Percentiles rank a stretch among this genome's conserved stretches.
Evolutionary conservation across 768 basidiomycete species (phyloP).

Genomic region (Mycena epipterygia): DNA sequence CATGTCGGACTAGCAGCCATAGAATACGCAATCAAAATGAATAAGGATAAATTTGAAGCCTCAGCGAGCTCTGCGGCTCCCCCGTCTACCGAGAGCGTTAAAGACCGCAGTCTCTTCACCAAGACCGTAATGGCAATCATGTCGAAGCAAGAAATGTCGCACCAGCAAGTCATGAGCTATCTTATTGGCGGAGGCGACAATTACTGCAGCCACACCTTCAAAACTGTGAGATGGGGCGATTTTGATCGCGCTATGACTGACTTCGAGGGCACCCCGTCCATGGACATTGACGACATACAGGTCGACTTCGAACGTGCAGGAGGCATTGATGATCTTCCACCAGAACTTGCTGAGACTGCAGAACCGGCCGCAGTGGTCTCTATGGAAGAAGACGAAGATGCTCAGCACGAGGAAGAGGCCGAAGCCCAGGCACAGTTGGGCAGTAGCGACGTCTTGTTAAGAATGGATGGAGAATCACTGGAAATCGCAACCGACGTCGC

Average conservation of each 20-base stretch:
- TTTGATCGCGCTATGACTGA: background rate
- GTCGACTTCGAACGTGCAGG: background rate
- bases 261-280: background rate
- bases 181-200: background rate
- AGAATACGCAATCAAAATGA: slow-evolving; percentile 21
- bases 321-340: background rate
- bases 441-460: background rate
- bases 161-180: slow-evolving; percentile 21
- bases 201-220: background rate
- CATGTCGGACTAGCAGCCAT: slow-evolving; percentile 36
- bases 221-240: background rate
- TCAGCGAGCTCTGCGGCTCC: background rate
- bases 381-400: no score
- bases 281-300: background rate
- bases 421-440: background rate
- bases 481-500: background rate
- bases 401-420: background rate
- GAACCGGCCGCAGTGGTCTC: no score
- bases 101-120: background rate
- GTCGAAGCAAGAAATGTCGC: slow-evolving; percentile 1
- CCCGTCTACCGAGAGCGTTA: background rate
- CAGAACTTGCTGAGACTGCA: no score
- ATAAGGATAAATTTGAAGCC: background rate
- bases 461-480: background rate
- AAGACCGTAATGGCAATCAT: slow-evolving; percentile 5